Base-by-base conservation (phyloP, 2,329 filamentous ascomycete genomes). In the Colletotrichum sp. region DNA sequence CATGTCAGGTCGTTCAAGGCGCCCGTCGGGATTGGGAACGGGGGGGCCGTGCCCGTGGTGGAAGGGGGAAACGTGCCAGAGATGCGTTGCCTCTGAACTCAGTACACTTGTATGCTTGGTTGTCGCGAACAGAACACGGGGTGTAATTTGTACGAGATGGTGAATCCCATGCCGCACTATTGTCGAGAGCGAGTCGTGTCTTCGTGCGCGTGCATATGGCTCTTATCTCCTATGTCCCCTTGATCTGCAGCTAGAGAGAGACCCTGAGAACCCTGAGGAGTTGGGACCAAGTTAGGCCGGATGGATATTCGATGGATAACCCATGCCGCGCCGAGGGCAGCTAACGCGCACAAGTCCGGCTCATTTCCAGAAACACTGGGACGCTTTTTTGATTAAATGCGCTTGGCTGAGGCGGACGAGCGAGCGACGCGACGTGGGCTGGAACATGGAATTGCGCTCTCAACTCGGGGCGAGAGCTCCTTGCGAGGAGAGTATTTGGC, bases 1-100 rank as follows among this genome's bases (percentile, higher is more conserved):
- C 22, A 64, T 59, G 69, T 59, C 22, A 64, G 44, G 69, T 64
- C 32, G 39, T 52, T 59, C 69, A 27, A 60, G 44, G 34, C 59
- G 72, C 64, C 70, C 57, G 70, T 68, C 64, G 59, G 59, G 48
- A 64, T 66, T 75, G 59, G 64, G 60, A 59, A 52, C 65, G 65
- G 70, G 65, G 60, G 74, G 59, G 68, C 70, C 74, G 70, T 76
- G 74, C 71, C 13, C 19, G 27, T 7, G 12, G 22, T 6, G 27
- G 25, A 48, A 52, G 13, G 34, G 15, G 12, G 39, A 60, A 63
- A 67, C 30, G 30, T 65, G 52, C 68, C 68, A 39, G 32, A 27
- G 22, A 25, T 66, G 60, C 52, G n/a, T 19, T 22, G 44, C n/a
- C 44, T 52, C n/a, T 52, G 44, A 52, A 13, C 44, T 52, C 44